These are phyloP conservation scores for Panicum hallii DNA, from an alignment of 202 grass and related monocot genomes.

Conservation along the genomic window DNA sequence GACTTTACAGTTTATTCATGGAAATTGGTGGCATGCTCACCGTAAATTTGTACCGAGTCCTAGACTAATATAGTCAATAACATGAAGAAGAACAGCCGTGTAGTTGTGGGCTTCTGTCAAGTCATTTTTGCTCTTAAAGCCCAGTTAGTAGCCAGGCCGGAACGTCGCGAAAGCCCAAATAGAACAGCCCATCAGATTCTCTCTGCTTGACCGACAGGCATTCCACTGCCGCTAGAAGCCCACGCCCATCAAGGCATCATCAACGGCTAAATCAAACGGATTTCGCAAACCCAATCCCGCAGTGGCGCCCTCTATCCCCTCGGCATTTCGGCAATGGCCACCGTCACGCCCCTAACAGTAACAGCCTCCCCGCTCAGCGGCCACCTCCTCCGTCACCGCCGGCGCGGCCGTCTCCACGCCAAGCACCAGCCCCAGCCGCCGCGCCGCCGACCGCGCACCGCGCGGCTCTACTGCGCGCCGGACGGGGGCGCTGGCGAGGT, in stretches of 20 bases:
- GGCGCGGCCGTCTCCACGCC: constrained; percentile 3
- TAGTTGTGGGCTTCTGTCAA: neutral
- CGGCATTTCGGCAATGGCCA: constrained; percentile 36
- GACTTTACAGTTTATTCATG: neutral
- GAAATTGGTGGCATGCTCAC: neutral
- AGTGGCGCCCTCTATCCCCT: constrained; percentile 1
- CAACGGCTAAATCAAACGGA: constrained; percentile 29
- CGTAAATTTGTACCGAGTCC: neutral
- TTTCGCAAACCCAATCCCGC: constrained; percentile 9
- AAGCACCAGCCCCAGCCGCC: neutral
- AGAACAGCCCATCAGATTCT: neutral
- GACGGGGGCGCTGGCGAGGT: constrained; percentile 32
- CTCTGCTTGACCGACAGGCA: neutral
- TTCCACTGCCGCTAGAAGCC: neutral
- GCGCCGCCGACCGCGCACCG: neutral
- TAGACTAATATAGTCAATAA: neutral
- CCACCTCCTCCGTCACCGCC: constrained; percentile 36
- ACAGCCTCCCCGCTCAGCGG: constrained; percentile 39
- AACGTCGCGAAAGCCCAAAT: neutral
- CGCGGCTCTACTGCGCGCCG: constrained; percentile 34
- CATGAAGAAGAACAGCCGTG: neutral
- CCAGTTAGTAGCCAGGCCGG: neutral
- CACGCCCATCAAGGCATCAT: neutral
- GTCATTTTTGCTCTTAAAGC: neutral
- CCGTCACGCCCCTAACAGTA: constrained; percentile 48